Conservation (phyloP, 495 filamentous ascomycete species). For the Talaromyces ruber region DNA sequence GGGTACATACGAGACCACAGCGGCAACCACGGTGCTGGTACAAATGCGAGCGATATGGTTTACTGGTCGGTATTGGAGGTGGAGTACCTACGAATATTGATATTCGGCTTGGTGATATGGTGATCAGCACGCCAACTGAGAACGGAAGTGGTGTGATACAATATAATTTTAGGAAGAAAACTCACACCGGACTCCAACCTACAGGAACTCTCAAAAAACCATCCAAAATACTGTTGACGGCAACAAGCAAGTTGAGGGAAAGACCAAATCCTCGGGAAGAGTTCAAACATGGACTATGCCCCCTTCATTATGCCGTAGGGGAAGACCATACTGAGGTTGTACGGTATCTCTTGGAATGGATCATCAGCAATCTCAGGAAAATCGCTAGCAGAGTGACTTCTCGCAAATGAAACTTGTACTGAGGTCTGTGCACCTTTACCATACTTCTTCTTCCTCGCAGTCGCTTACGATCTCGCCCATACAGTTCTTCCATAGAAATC, state of each 20-base stretch:
- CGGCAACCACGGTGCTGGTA: constrained; percentile 19
- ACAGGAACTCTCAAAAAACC: constrained; percentile 26
- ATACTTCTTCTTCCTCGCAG: no score
- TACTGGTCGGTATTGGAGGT: constrained; percentile 34
- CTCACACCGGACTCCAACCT: constrained; percentile 15
- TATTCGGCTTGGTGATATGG: constrained; percentile 34
- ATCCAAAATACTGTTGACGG: constrained; percentile 15
- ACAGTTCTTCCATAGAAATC: no score
- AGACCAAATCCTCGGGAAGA: constrained; percentile 6
- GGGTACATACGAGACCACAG: constrained; percentile 14
- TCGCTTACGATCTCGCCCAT: no score
- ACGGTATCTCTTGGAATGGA: not conserved
- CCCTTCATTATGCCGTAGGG: constrained; percentile 9
- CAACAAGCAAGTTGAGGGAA: constrained; percentile 13
- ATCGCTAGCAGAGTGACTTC: not conserved
- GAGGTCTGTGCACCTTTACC: no score
- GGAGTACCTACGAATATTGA: constrained; percentile 25
- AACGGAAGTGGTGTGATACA: constrained; percentile 28
- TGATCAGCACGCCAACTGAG: constrained; percentile 26
- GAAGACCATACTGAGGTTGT: not conserved
- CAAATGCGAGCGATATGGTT: constrained; percentile 23
- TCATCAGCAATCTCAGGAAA: not conserved
- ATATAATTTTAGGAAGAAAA: constrained; percentile 29
- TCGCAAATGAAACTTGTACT: not conserved
- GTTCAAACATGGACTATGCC: constrained; percentile 3